Conservation (phyloP, 192 early-diverging fungal species). For the Spizellomyces sp. region DNA sequence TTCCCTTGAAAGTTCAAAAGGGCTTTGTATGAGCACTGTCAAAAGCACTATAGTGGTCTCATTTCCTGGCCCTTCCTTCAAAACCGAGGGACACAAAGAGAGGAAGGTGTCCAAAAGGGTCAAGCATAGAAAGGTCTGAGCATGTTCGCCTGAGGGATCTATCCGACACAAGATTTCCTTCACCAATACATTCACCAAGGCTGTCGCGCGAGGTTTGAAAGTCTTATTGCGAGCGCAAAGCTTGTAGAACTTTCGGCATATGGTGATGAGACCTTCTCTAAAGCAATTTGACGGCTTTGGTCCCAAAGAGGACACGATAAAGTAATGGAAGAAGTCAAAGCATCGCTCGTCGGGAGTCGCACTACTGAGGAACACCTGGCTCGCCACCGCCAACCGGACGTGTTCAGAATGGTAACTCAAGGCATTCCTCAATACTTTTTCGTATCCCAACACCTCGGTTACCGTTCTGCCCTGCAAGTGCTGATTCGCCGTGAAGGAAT, state of each 20-base stretch:
- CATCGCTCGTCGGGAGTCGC: not conserved
- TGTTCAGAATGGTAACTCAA: not conserved
- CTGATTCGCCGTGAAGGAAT: too few species aligned
- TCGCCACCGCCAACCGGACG: not conserved
- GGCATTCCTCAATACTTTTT: not conserved
- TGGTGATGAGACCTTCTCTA: not conserved
- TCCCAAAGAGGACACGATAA: not conserved
- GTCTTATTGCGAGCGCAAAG: not conserved
- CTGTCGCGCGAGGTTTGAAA: not conserved
- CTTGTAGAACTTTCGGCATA: not conserved
- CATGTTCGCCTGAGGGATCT: not conserved
- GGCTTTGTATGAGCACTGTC: not conserved
- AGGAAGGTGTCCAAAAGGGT: conserved; percentile 1
- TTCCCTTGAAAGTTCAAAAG: conserved; percentile 5
- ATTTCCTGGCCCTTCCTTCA: not conserved
- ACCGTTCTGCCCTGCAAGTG: too few species aligned
- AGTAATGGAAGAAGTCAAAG: conserved; percentile 1
- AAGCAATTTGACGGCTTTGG: not conserved
- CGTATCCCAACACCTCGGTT: too few species aligned
- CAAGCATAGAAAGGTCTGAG: not conserved
- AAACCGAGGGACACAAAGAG: not conserved
- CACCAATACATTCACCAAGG: not conserved
- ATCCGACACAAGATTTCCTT: not conserved
- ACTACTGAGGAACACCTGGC: not conserved
- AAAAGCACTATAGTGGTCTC: not conserved